Evolutionary conservation across 257 asterid species (phyloP), one percentile per base, ranked within the genome.

Genomic region (Solanum chiquidenum): DNA sequence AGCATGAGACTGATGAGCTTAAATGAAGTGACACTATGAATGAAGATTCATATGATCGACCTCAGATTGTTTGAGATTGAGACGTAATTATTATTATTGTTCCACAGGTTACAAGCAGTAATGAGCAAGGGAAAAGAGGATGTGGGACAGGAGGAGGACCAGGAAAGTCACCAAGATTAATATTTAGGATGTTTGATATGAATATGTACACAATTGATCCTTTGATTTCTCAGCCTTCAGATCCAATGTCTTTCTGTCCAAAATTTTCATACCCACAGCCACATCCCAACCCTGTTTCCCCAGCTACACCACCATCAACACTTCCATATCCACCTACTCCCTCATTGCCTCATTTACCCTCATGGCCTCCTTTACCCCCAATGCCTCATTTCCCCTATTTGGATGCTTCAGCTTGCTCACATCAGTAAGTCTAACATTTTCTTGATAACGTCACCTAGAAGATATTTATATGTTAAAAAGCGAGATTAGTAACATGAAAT

Each of bases 371-470:
- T 73, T 86, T 89, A 62, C 94, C 95, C 27, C 93, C 94, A 1
- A 37, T 80, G 84, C 93, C 96, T 7, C 91, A 93, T 14, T 44
- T 80, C 1, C 94, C 98, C 1, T 92, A 89, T 87, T 35, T 93
- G 58, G 93, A 95, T 90, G 95, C 94, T 87, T 94, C 98, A 2
- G 98, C 97, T 69, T 97, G 99, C 85, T 90, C 99, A 40, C 88
- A 89, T 89, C 94, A 92, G 99, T 97, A 91, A 95, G 98, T 90
- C 31, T 87, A 33, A 60, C 27, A 60, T 21, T 60, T 60, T 60
- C 12, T 60, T 21, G 5, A 21, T 71, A 7, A 71, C 3, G 38
- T 71, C 25, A 16, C 77, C 7, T 31, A 31, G 10, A 71, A 71
- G 77, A 71, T 71, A 71, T 20, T 58, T 4, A 58, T 21, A 60